Percentiles rank a stretch among this genome's conserved stretches.
phyloP scores from a whole-genome alignment of 2,329 filamentous ascomycete genomes.

The Geosmithia flava region DNA sequence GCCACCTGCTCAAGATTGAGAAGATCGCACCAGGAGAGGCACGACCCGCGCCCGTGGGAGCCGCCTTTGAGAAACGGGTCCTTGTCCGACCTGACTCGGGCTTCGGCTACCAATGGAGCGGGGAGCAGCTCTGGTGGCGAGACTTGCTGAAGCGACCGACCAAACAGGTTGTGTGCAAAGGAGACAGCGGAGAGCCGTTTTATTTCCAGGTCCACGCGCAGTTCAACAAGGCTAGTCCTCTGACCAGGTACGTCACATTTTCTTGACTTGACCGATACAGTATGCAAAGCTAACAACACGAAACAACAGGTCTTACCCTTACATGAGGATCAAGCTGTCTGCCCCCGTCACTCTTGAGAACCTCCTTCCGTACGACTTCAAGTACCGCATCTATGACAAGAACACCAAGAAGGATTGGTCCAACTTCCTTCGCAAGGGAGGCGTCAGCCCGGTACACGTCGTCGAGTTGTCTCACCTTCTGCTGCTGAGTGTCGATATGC shows the following conservation, averaged over 20 bases:
- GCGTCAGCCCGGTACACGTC: slow-evolving; percentile 92
- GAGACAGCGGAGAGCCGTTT: slow-evolving; percentile 79
- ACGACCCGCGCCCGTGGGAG: slow-evolving; percentile 81
- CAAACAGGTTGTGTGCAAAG: slow-evolving; percentile 76
- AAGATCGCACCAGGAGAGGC: slow-evolving; percentile 90
- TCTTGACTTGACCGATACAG: neutral
- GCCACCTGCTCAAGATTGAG: slow-evolving; percentile 90
- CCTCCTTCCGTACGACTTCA: slow-evolving; percentile 92
- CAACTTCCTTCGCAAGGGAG: slow-evolving; percentile 92
- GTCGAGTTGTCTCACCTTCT: slow-evolving; percentile 91
- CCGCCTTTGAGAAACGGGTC: slow-evolving; percentile 78
- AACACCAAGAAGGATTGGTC: slow-evolving; percentile 98
- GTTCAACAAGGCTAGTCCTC: slow-evolving; percentile 72
- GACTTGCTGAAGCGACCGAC: slow-evolving; percentile 78
- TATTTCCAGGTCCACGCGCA: slow-evolving; percentile 92
- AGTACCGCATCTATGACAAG: slow-evolving; percentile 98
- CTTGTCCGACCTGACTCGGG: slow-evolving; percentile 87
- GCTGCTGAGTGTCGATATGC: slow-evolving; percentile 87
- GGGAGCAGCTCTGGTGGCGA: slow-evolving; percentile 82
- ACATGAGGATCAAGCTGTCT: slow-evolving; percentile 86
- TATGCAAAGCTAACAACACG: neutral
- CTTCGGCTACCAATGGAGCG: slow-evolving; percentile 93
- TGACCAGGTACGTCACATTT: slow-evolving; percentile 47
- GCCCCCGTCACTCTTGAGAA: slow-evolving; percentile 93
- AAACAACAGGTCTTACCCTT: slow-evolving; percentile 60